phyloP scores from a whole-genome alignment of 2,329 filamentous ascomycete species.

The Alternaria consortialis region DNA sequence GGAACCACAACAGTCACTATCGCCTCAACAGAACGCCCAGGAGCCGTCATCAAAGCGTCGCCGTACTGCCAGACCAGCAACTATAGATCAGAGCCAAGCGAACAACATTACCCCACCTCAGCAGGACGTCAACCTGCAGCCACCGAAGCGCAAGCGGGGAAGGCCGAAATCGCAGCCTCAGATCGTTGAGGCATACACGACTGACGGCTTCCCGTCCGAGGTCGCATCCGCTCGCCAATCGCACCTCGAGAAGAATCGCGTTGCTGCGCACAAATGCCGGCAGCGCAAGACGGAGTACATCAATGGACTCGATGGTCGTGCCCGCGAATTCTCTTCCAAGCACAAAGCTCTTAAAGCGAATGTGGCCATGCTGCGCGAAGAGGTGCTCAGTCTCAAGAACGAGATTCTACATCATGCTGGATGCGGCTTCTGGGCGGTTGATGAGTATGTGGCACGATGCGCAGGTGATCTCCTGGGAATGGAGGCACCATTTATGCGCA shows the following conservation, averaged over 20 bases:
- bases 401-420: constrained; percentile 49
- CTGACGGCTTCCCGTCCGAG: constrained; percentile 45
- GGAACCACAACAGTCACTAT: too few relatives aligned
- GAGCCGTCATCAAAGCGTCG: too few relatives aligned
- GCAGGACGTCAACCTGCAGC: constrained; percentile 35
- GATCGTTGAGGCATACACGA: constrained; percentile 41
- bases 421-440: constrained; percentile 50
- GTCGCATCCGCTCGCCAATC: constrained; percentile 48
- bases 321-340: constrained; percentile 49
- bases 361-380: constrained; percentile 46
- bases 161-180: constrained; percentile 48
- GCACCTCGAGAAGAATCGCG: constrained; percentile 72
- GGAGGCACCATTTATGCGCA: constrained; percentile 26
- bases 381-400: constrained; percentile 49
- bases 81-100: too few relatives aligned
- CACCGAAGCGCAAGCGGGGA: constrained; percentile 49
- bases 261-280: constrained; percentile 77
- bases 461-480: constrained; percentile 47
- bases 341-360: constrained; percentile 48
- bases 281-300: constrained; percentile 72
- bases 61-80: too few relatives aligned
- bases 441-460: constrained; percentile 49
- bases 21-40: too few relatives aligned
- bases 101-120: too few relatives aligned
- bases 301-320: constrained; percentile 58